A percentile compares a stretch with the other conserved stretches of the same genome.
Conservation (phyloP, 2,329 filamentous ascomycete species). For the Passalora sequoiae region DNA sequence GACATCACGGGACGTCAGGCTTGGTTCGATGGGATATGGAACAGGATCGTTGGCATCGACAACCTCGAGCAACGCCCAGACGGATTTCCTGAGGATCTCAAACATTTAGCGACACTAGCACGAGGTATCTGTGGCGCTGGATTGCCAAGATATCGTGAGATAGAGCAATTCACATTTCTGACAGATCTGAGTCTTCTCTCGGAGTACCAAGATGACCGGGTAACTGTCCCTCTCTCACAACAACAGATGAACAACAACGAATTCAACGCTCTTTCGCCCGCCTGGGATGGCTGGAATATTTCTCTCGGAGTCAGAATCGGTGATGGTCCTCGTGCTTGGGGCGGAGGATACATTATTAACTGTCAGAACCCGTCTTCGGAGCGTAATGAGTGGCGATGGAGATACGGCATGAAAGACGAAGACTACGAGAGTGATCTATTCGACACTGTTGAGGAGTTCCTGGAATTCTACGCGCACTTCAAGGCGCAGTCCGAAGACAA, state of each 20-base stretch:
- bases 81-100: no score
- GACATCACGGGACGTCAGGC: no score
- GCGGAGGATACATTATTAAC: neutral
- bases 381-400: neutral
- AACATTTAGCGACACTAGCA: no score
- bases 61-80: no score
- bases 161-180: no score
- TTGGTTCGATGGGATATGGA: no score
- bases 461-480: neutral
- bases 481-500: neutral
- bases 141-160: no score
- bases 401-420: neutral
- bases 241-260: neutral
- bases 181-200: no score
- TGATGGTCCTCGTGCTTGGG: neutral
- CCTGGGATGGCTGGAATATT: neutral
- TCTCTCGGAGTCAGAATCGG: neutral
- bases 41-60: no score
- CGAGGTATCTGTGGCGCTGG: no score
- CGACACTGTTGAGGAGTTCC: neutral
- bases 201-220: no score
- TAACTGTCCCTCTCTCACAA: no score
- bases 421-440: neutral
- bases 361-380: neutral
- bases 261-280: neutral